Conservation (phyloP, 2,329 filamentous ascomycete genomes). For the Colletotrichum sansevieriae region DNA sequence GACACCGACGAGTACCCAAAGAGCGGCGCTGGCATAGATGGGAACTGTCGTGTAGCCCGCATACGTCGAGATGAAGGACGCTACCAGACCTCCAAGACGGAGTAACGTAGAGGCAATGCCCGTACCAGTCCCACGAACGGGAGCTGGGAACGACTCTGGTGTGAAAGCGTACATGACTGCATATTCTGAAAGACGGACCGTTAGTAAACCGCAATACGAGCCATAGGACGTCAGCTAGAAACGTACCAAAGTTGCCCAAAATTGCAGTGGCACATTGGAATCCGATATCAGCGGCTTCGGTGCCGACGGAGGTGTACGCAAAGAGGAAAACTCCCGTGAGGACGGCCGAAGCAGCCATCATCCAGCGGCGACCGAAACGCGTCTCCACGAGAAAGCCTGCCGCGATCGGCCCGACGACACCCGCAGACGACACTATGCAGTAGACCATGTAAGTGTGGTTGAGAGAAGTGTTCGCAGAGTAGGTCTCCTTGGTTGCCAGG, state of each 20-base stretch:
- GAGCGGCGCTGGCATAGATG: conserved; percentile 59
- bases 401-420: conserved; percentile 55
- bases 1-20: conserved; percentile 58
- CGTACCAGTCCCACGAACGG: conserved; percentile 66
- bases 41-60: conserved; percentile 57
- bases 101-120: conserved; percentile 58
- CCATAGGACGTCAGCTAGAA: background rate
- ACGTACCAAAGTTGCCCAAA: conserved; percentile 57
- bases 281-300: conserved; percentile 52
- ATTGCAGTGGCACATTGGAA: conserved; percentile 60
- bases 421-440: conserved; percentile 53
- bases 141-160: conserved; percentile 69
- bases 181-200: conserved; percentile 30
- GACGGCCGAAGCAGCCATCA: conserved; percentile 58
- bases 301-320: conserved; percentile 58
- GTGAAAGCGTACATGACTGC: conserved; percentile 61
- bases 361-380: conserved; percentile 56
- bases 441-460: conserved; percentile 53
- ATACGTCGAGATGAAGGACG: conserved; percentile 58
- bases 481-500: conserved; percentile 53
- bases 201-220: conserved; percentile 27
- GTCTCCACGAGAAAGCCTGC: conserved; percentile 58
- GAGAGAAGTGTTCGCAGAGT: conserved; percentile 44
- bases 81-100: conserved; percentile 54
- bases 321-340: conserved; percentile 62